These are phyloP conservation scores for Endotrypanum monterogeii DNA, from an alignment of 208 protist genomes.

Conservation along the genomic window DNA sequence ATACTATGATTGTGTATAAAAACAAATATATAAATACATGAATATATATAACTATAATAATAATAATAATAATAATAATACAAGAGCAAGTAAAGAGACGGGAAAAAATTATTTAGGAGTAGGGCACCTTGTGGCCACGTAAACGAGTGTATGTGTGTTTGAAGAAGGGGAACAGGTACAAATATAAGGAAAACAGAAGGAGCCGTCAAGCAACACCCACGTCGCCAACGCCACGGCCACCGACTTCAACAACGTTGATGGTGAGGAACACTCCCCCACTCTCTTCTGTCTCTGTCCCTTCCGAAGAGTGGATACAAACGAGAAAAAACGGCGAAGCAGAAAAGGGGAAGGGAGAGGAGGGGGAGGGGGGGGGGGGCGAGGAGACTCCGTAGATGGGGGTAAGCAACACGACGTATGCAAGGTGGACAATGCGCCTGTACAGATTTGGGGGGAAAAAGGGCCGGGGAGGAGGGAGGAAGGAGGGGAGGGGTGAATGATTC, in stretches of 20 bases:
- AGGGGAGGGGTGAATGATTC: neutral
- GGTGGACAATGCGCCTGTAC: neutral
- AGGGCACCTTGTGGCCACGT: too few species aligned
- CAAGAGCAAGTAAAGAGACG: slow-evolving; percentile 1
- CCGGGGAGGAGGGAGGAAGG: neutral
- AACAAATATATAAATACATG: neutral
- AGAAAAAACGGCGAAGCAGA: slow-evolving; percentile 10
- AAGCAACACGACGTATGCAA: neutral
- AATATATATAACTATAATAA: neutral
- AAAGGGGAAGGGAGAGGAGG: slow-evolving; percentile 4
- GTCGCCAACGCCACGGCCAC: too few species aligned
- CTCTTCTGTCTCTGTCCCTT: too few species aligned
- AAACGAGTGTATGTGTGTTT: too few species aligned
- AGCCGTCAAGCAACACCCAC: too few species aligned
- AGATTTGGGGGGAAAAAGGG: neutral
- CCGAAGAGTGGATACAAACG: neutral
- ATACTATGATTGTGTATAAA: too few species aligned
- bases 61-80: slow-evolving; percentile 6
- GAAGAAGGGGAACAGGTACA: too few species aligned
- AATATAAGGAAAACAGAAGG: too few species aligned
- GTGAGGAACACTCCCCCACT: too few species aligned
- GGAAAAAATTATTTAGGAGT: neutral
- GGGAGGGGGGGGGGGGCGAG: neutral
- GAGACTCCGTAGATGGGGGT: too few species aligned
- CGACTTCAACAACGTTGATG: too few species aligned